Conservation (phyloP, 1,284 basidiomycete genomes). For the Cystobasidium sp. region DNA sequence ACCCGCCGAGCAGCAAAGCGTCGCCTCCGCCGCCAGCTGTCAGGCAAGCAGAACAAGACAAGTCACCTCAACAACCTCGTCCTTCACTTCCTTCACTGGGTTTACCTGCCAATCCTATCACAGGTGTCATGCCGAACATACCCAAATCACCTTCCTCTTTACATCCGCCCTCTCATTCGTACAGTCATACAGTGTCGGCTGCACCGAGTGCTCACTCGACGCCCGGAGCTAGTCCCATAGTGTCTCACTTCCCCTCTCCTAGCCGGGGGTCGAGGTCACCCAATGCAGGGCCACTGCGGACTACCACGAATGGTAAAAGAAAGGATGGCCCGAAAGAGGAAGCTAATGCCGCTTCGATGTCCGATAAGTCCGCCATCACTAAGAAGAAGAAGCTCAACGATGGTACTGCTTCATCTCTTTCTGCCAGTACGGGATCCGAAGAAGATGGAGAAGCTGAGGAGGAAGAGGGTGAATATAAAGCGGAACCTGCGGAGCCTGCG, state of each 20-base stretch:
- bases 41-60: not conserved
- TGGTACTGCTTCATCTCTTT: constrained; percentile 3
- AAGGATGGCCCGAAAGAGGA: not conserved
- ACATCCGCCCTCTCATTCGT: not conserved
- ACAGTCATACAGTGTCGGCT: not conserved
- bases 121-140: constrained; percentile 11
- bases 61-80: not conserved
- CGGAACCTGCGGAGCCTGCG: not conserved
- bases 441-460: constrained; percentile 20
- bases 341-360: not conserved
- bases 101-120: constrained; percentile 19
- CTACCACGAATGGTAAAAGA: not conserved
- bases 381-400: constrained; percentile 6
- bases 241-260: constrained; percentile 23
- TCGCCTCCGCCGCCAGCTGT: not conserved
- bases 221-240: constrained; percentile 26
- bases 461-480: constrained; percentile 20
- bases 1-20: not conserved
- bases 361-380: not conserved
- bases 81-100: not conserved
- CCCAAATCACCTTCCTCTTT: constrained; percentile 14
- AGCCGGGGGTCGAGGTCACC: not conserved
- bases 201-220: constrained; percentile 6
- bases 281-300: not conserved
- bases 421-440: constrained; percentile 5